Evolutionary conservation across 2,329 filamentous ascomycete genomes (phyloP), one percentile per base, ranked within the genome.

Genomic region (Botrytis sinoallii): DNA sequence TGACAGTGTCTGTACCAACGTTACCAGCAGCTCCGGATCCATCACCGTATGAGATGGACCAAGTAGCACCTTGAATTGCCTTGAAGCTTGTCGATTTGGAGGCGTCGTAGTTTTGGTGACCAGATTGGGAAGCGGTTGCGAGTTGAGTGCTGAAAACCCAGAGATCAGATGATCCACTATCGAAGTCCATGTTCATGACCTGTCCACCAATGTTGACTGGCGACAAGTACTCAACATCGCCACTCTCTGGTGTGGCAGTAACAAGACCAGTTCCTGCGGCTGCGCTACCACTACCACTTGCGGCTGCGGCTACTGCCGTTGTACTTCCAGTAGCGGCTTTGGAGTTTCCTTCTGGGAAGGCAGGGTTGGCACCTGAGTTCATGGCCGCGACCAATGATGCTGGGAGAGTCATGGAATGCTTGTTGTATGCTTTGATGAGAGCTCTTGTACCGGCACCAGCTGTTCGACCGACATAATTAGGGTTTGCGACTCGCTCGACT

Each of bases 381-480:
- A 80, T 75, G 29, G 82, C 81, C 46, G 83, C 84, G 69, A 85
- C 79, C 70, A 87, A 80, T 12, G 82, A 83, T 3, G 83, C 78
- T 3, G 85, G 83, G 64, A 87, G 82, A 55, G 83, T 82, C 82
- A 91, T 86, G 75, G 88, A 86, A 81, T 87, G 94, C 81, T 95
- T 95, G 78, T 85, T 83, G 81, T 92, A 91, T 25, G 91, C 88
- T 82, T 89, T 92, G 69, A 87, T 82, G 77, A 95, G 85, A 69
- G 91, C 90, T 72, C 79, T 82, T 0, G 79, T 80, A 57, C 79
- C 80, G 40, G 79, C 79, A 61, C 79, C 79, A 18, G 76, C 71
- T 6, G 77, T 67, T 59, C 79, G 74, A 29, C 78, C 74, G 64
- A 74, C 84, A 79, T 89, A 89, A 73, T 84, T 84, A n/a, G 83